These are phyloP conservation scores for Sugiyamaella castrensis DNA, from an alignment of 1,139 yeast genomes.

Conservation along the genomic window DNA sequence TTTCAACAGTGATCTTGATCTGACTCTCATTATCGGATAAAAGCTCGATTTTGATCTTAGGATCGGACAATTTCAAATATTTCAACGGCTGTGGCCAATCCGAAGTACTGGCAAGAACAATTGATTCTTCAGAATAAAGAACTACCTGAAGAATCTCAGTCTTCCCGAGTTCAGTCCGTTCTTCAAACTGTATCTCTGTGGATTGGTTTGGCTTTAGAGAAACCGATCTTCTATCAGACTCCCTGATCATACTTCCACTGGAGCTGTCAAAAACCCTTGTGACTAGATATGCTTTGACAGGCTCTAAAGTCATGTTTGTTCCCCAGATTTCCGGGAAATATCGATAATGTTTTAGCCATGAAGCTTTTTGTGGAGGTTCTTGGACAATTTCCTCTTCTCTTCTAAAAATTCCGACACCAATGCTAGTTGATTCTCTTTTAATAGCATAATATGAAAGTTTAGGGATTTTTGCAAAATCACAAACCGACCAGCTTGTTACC, in stretches of 20 bases:
- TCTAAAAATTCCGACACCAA: slow-evolving; percentile 42
- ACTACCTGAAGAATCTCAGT: slow-evolving; percentile 19
- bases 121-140: slow-evolving; percentile 17
- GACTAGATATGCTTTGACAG: slow-evolving; percentile 31
- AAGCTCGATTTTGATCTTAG: slow-evolving; percentile 21
- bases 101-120: slow-evolving; percentile 38
- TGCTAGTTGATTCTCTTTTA: slow-evolving; percentile 43
- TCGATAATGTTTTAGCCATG: slow-evolving; percentile 12
- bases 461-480: slow-evolving; percentile 43
- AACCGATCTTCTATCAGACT: slow-evolving; percentile 21
- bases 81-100: slow-evolving; percentile 59
- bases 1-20: slow-evolving; percentile 30
- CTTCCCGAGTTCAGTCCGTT: slow-evolving; percentile 23
- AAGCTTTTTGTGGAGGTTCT: slow-evolving; percentile 12
- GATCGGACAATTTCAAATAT: slow-evolving; percentile 37
- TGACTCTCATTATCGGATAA: slow-evolving; percentile 20
- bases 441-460: slow-evolving; percentile 48
- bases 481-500: slow-evolving; percentile 47
- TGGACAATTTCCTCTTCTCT: slow-evolving; percentile 22
- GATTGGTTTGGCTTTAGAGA: slow-evolving; percentile 38
- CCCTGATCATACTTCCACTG: slow-evolving; percentile 34
- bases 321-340: slow-evolving; percentile 44
- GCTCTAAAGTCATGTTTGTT: slow-evolving; percentile 37
- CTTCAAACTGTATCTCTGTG: slow-evolving; percentile 35
- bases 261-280: slow-evolving; percentile 38